Conservation (phyloP, 139 green algal species). For the Pleodorina starrii region DNA sequence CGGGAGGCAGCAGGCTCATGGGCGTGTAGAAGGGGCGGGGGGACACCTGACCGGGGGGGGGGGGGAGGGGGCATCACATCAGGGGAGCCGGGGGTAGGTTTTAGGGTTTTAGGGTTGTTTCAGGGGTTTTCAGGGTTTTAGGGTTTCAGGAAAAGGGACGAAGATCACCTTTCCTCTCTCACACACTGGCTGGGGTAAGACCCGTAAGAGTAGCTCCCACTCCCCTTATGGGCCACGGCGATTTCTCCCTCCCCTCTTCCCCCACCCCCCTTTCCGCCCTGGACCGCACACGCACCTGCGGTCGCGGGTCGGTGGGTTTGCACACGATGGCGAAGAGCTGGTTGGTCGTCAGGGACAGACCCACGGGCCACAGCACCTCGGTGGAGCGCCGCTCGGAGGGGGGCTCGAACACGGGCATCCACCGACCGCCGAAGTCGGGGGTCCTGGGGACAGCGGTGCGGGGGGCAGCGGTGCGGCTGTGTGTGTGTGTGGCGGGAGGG, state of each 20-base stretch:
- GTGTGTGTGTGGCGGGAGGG: no score
- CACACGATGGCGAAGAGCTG: constrained; percentile 83
- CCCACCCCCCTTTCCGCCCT: background rate
- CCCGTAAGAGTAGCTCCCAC: no score
- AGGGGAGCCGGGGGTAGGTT: background rate
- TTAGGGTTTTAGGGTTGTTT: background rate
- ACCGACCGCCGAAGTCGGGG: constrained; percentile 80
- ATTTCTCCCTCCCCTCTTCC: background rate
- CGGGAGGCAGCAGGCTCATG: constrained; percentile 64
- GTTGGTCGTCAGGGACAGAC: constrained; percentile 54
- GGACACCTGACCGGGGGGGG: constrained; percentile 53
- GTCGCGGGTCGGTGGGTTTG: constrained; percentile 51
- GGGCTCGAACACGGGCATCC: constrained; percentile 80
- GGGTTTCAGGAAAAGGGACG: no score
- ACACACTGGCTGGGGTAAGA: no score
- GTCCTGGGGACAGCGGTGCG: no score
- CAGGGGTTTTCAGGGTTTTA: no score
- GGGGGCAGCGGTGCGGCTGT: no score
- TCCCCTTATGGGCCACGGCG: no score
- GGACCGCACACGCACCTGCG: constrained; percentile 45
- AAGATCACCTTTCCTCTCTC: no score
- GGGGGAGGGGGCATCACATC: no score
- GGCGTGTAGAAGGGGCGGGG: constrained; percentile 79
- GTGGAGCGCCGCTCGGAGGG: constrained; percentile 49
- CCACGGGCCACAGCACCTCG: constrained; percentile 85